phyloP scores from a whole-genome alignment of 176 grass and related monocot species.

The Phragmites australis region DNA sequence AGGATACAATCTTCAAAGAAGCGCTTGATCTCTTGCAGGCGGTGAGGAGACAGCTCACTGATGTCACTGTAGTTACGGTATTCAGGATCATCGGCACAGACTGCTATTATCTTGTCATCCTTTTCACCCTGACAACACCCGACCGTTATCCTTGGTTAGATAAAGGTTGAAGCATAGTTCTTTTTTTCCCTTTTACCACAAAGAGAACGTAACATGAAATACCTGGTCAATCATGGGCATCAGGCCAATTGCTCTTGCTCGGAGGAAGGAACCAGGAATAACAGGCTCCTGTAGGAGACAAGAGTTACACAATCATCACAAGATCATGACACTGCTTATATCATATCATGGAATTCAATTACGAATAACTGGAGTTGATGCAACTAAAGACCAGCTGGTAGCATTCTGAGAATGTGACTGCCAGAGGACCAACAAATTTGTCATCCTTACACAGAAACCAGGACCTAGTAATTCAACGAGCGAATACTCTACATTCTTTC shows the following conservation, averaged over 20 bases:
- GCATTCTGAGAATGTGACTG: neutral
- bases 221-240: conserved; percentile 89
- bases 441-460: neutral
- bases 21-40: conserved; percentile 61
- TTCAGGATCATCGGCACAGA: conserved; percentile 72
- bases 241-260: conserved; percentile 67
- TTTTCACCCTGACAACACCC: conserved; percentile 48
- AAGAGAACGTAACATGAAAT: neutral
- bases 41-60: conserved; percentile 61
- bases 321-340: neutral
- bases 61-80: conserved; percentile 67
- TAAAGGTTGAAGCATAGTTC: neutral
- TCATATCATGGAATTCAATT: neutral
- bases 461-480: neutral
- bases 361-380: neutral
- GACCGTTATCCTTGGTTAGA: conserved; percentile 1
- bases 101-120: conserved; percentile 81
- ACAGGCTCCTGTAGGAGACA: conserved; percentile 54
- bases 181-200: neutral
- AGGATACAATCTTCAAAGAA: conserved; percentile 76
- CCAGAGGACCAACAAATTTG: neutral
- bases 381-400: neutral
- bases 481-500: neutral
- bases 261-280: conserved; percentile 60
- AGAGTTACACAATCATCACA: neutral